These are phyloP conservation scores for Zygotorulaspora florentina DNA, from an alignment of 805 yeast species.

Conservation along the genomic window DNA sequence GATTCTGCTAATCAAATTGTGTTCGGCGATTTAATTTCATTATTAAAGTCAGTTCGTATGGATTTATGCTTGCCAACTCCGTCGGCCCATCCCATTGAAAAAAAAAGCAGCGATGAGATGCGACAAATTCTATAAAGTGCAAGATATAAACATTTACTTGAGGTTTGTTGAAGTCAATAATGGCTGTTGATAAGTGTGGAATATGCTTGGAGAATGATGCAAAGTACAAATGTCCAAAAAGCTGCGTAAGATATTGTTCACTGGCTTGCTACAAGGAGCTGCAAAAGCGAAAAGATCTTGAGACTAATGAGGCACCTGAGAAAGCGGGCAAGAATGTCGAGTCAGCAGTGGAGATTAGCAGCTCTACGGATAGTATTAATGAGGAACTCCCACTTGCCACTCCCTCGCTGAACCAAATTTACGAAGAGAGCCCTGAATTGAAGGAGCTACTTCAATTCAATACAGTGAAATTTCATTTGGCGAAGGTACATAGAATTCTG, in stretches of 20 bases:
- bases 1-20: no score
- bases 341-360: not conserved
- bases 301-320: conserved; percentile 16
- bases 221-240: conserved; percentile 48
- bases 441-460: conserved; percentile 44
- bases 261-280: conserved; percentile 48
- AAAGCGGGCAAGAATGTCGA: not conserved
- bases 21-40: not conserved
- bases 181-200: conserved; percentile 26
- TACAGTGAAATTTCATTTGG: conserved; percentile 52
- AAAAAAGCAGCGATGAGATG: not conserved
- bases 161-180: conserved; percentile 1
- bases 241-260: conserved; percentile 49
- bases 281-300: conserved; percentile 35
- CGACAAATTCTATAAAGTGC: no score
- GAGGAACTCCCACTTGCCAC: conserved; percentile 5
- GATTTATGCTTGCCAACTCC: not conserved
- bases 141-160: not conserved
- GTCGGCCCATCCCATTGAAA: not conserved
- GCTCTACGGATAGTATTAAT: conserved; percentile 1
- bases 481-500: conserved; percentile 46
- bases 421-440: conserved; percentile 39
- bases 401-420: conserved; percentile 30
- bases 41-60: not conserved
- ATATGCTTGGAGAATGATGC: conserved; percentile 34